Base-by-base conservation (phyloP, 2,329 filamentous ascomycete genomes). In the Colletotrichum eremochloae region DNA sequence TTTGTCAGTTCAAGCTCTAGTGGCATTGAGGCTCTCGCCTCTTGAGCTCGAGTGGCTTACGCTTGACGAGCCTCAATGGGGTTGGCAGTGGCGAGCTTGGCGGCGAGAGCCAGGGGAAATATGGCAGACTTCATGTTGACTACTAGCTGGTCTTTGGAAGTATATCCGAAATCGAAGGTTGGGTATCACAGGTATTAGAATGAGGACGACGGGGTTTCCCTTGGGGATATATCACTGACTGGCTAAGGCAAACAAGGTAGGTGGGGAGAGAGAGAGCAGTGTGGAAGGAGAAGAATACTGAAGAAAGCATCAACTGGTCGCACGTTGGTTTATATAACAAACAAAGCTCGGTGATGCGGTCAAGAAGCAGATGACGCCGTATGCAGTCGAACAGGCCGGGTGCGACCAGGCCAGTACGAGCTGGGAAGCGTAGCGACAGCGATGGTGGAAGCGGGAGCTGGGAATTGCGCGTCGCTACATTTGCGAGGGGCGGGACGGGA, bases 361-460 rank as follows among this genome's bases (percentile, higher is more conserved):
- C 67, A 73, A 67, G 56, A 38, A 53, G 57, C n/a, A 71, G 42
- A 71, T 73, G 71, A 73, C 71, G 71, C 67, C 58, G 62, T 63
- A 67, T 62, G 56, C 53, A 29, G 67, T 73, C 40, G 56, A 73
- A 57, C 68, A 44, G 66, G 31, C 62, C 44, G 68, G 71, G 67
- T 71, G 63, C 38, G 15, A 72, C 66, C 60, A 70, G 70, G 36
- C 66, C 66, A 72, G 66, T 38, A 61, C 66, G 46, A 69, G 65
- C 70, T 15, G 61, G 71, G 67, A 57, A 38, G 67, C 62, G 67
- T 56, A 40, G 55, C 55, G 36, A 73, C 61, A 62, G 61, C 38
- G 42, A 53, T 53, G 44, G 65, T 72, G 69, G 65, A 63, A 68
- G 69, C 65, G 65, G 42, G 36, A 63, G 44, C 56, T 53, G 36